These are phyloP conservation scores for Arthrobotrys sphaeroides DNA, from an alignment of 2,329 filamentous ascomycete species.

Conservation along the genomic window DNA sequence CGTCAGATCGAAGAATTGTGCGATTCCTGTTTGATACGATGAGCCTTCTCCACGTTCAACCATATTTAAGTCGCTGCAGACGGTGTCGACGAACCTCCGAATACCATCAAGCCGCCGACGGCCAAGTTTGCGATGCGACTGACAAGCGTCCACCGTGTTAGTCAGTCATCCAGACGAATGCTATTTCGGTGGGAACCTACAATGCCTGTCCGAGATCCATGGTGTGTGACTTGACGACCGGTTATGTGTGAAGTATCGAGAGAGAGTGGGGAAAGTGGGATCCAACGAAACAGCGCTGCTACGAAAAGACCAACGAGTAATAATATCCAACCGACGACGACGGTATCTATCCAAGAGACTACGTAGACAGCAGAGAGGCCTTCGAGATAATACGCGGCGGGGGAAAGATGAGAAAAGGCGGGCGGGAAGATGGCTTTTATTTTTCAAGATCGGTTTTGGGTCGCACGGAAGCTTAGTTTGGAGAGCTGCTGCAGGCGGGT, in stretches of 20 bases:
- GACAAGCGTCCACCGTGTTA: background rate
- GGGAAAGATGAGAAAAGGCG: slow-evolving; percentile 13
- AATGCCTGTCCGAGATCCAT: slow-evolving; percentile 46
- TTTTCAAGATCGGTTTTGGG: background rate
- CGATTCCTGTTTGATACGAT: slow-evolving; percentile 60
- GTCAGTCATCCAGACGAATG: background rate
- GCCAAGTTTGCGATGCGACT: slow-evolving; percentile 88
- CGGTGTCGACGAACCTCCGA: slow-evolving; percentile 83
- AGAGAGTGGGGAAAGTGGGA: background rate
- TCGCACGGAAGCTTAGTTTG: background rate
- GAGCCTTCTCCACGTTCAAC: too few relatives aligned
- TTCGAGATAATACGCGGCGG: background rate
- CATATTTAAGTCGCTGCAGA: too few relatives aligned
- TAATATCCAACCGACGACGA: background rate
- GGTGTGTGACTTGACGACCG: background rate
- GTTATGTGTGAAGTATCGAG: background rate
- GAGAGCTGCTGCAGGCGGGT: background rate
- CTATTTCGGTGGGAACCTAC: background rate
- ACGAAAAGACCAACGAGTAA: too few relatives aligned
- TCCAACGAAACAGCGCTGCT: background rate
- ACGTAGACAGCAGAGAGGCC: background rate
- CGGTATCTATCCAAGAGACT: background rate
- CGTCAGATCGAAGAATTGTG: slow-evolving; percentile 63
- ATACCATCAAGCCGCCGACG: slow-evolving; percentile 84
- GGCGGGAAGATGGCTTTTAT: background rate